Conservation (phyloP, 1,284 basidiomycete species). For the Microbotryum silenes-acaulis region DNA sequence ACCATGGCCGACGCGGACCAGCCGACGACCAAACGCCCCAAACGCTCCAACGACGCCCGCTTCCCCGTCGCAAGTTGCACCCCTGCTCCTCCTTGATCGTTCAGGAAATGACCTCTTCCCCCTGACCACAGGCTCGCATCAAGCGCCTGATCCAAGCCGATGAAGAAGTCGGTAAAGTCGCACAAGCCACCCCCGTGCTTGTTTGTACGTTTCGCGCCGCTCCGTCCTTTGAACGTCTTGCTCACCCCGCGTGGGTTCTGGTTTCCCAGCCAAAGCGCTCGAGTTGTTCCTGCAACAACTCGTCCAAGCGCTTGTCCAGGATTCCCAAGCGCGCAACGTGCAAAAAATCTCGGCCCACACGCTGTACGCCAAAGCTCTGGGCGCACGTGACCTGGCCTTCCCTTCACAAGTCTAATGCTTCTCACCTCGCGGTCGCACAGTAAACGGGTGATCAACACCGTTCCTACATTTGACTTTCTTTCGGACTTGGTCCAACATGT, state of each 20-base stretch:
- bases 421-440: conserved; percentile 45
- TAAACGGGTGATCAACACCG: conserved; percentile 85
- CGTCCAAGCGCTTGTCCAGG: conserved; percentile 73
- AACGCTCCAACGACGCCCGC: conserved; percentile 24
- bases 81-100: not conserved
- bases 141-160: conserved; percentile 99
- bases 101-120: not conserved
- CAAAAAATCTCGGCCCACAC: conserved; percentile 92
- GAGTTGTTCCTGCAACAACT: conserved; percentile 88
- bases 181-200: conserved; percentile 90
- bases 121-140: conserved; percentile 60
- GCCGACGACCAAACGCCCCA: conserved; percentile 8
- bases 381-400: not conserved
- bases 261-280: conserved; percentile 73
- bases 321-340: conserved; percentile 69
- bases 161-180: conserved; percentile 98
- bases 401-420: too few relatives aligned
- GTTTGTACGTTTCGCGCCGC: conserved; percentile 66
- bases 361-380: conserved; percentile 55
- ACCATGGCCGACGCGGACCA: too few relatives aligned
- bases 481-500: conserved; percentile 87
- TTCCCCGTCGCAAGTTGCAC: conserved; percentile 25
- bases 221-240: not conserved
- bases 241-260: too few relatives aligned
- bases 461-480: conserved; percentile 87